Evolutionary conservation across 331 rosid genomes (phyloP).

Genomic region (Rhamnella rubrinervis): DNA sequence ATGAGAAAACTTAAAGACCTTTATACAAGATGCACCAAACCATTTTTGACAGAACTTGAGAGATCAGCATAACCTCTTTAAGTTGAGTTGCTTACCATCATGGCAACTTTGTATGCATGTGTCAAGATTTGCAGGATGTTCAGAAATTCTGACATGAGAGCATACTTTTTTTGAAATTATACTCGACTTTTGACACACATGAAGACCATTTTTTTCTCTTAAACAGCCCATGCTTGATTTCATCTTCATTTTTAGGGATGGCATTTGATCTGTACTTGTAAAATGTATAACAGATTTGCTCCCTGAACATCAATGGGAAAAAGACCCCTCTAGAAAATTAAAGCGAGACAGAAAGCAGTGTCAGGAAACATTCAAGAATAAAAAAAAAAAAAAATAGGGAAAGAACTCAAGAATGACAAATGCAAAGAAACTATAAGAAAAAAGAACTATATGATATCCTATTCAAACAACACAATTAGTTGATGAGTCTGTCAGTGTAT

Average conservation of each 20-base stretch:
- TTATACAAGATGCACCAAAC: background rate
- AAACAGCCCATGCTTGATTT: conserved; percentile 67
- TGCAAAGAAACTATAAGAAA: conserved; percentile 2
- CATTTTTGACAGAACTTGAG: background rate
- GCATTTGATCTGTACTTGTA: conserved; percentile 67
- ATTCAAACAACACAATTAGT: background rate
- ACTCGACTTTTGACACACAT: conserved; percentile 65
- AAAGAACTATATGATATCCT: background rate
- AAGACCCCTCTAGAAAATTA: conserved; percentile 33
- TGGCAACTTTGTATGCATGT: conserved; percentile 31
- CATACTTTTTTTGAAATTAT: conserved; percentile 68
- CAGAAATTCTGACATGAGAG: conserved; percentile 47
- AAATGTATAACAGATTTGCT: conserved; percentile 34
- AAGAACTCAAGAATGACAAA: background rate
- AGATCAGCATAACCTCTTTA: background rate
- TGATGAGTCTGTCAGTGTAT: too few species aligned
- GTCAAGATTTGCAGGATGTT: conserved; percentile 48
- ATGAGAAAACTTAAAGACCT: background rate
- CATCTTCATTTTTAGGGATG: conserved; percentile 85
- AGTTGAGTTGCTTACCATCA: conserved; percentile 35
- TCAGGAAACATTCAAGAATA: conserved; percentile 21
- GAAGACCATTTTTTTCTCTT: conserved; percentile 72
- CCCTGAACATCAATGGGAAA: conserved; percentile 54
- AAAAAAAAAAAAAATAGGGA: conserved; percentile 8
- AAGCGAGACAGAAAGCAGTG: conserved; percentile 40